Evolutionary conservation across 163 green algal species (phyloP).

Genomic region (Scenedesmus sp.): DNA sequence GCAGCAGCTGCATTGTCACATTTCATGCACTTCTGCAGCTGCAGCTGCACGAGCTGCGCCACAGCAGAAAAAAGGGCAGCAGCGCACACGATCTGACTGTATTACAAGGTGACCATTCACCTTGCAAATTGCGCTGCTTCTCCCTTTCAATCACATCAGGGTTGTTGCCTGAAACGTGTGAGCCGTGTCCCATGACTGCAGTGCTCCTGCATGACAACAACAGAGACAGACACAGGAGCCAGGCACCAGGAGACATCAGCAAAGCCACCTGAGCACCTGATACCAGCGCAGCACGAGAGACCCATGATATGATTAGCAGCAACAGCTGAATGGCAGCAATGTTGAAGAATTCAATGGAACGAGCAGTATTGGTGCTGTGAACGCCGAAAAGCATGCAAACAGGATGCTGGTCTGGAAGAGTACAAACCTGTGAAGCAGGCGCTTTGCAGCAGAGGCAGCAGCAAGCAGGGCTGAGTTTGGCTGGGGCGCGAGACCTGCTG

Average conservation of each 20-base stretch:
- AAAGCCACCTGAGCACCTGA: not conserved
- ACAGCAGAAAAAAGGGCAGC: not conserved
- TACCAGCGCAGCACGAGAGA: not conserved
- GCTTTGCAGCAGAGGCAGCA: slow-evolving; percentile 18
- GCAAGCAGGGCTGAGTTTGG: not conserved
- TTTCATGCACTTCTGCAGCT: not conserved
- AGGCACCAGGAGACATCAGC: not conserved
- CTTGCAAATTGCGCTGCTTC: slow-evolving; percentile 55
- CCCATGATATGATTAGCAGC: no score
- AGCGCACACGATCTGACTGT: not conserved
- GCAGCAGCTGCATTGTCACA: not conserved
- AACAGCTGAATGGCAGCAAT: not conserved
- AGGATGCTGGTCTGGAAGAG: not conserved
- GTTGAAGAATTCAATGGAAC: no score
- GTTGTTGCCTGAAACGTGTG: slow-evolving; percentile 50
- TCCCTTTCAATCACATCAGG: slow-evolving; percentile 48
- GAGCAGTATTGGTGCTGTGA: no score
- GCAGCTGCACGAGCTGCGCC: not conserved
- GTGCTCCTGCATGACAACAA: not conserved
- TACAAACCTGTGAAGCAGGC: not conserved
- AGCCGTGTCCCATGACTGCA: slow-evolving; percentile 35
- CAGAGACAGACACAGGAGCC: not conserved
- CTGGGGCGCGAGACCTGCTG: slow-evolving; percentile 2
- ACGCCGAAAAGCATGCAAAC: no score
- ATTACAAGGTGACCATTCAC: not conserved